phyloP scores from a whole-genome alignment of 768 basidiomycete species.

The Tephrocybe sp. region DNA sequence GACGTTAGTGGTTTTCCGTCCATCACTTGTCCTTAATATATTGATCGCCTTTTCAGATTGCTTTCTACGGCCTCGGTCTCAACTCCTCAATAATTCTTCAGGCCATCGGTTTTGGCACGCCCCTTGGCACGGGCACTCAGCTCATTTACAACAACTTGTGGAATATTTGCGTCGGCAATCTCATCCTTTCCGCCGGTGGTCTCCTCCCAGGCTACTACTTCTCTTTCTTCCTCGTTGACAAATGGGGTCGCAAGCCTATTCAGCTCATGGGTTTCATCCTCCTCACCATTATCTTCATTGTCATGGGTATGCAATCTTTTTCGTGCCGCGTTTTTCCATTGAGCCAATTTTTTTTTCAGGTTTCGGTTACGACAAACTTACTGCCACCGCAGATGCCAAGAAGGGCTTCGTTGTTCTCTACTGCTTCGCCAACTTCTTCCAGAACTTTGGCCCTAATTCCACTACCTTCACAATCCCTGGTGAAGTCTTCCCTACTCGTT shows the following conservation, averaged over 20 bases:
- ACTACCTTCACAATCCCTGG: conserved; percentile 83
- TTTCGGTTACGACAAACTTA: conserved; percentile 63
- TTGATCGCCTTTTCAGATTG: conserved; percentile 46
- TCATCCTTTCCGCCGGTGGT: conserved; percentile 74
- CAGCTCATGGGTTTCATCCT: conserved; percentile 75
- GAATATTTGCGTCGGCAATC: conserved; percentile 71
- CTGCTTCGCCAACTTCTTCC: conserved; percentile 87
- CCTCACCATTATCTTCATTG: conserved; percentile 63
- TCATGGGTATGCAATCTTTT: conserved; percentile 52
- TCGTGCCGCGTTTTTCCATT: not conserved
- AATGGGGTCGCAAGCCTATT: conserved; percentile 80
- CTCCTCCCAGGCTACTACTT: conserved; percentile 81
- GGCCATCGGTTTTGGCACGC: conserved; percentile 70
- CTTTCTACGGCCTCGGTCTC: conserved; percentile 86
- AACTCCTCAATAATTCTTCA: conserved; percentile 76
- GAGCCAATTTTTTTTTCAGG: conserved; percentile 33
- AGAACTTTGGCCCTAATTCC: conserved; percentile 82
- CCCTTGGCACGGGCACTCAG: conserved; percentile 28
- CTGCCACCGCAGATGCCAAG: conserved; percentile 31
- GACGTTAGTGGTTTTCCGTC: conserved; percentile 47
- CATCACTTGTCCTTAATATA: not conserved
- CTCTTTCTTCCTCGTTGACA: conserved; percentile 64
- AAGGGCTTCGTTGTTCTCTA: conserved; percentile 81
- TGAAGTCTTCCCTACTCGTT: conserved; percentile 85
- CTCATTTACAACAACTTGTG: conserved; percentile 55